phyloP scores from a whole-genome alignment of 495 filamentous ascomycete genomes.

The Podospora comata region DNA sequence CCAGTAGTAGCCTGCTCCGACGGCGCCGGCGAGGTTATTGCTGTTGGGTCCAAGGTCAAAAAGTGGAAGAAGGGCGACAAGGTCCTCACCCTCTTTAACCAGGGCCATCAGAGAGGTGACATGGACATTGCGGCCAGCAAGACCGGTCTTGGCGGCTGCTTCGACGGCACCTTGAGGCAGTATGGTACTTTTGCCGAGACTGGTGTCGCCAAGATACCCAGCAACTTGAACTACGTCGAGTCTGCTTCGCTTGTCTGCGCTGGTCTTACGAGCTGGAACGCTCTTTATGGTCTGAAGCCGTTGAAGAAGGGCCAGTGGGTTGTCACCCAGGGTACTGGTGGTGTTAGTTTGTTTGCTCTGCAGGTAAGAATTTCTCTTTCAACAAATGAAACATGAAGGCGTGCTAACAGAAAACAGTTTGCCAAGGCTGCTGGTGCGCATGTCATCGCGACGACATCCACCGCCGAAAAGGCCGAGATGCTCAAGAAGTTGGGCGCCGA shows the following conservation, averaged over 20 bases:
- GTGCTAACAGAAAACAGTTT: conserved; percentile 49
- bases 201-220: conserved; percentile 64
- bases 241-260: conserved; percentile 69
- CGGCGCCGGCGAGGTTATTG: conserved; percentile 69
- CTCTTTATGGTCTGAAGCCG: conserved; percentile 65
- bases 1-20: conserved; percentile 72
- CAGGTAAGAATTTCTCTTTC: conserved; percentile 48
- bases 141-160: conserved; percentile 65
- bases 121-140: conserved; percentile 40
- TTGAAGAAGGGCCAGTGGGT: conserved; percentile 68
- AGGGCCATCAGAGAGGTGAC: conserved; percentile 53
- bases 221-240: conserved; percentile 60
- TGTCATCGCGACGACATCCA: conserved; percentile 79
- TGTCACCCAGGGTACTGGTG: conserved; percentile 77
- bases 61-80: conserved; percentile 68
- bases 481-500: conserved; percentile 73
- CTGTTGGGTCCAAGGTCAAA: conserved; percentile 63
- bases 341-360: conserved; percentile 73
- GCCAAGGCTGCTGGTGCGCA: conserved; percentile 78
- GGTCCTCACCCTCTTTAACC: conserved; percentile 77
- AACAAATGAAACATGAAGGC: neutral
- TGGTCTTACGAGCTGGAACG: conserved; percentile 79
- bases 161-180: conserved; percentile 69
- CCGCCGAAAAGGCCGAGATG: conserved; percentile 58
- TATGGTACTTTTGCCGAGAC: conserved; percentile 69